phyloP scores from a whole-genome alignment of 495 filamentous ascomycete species.

The Podospora bellae-mahoneyi region DNA sequence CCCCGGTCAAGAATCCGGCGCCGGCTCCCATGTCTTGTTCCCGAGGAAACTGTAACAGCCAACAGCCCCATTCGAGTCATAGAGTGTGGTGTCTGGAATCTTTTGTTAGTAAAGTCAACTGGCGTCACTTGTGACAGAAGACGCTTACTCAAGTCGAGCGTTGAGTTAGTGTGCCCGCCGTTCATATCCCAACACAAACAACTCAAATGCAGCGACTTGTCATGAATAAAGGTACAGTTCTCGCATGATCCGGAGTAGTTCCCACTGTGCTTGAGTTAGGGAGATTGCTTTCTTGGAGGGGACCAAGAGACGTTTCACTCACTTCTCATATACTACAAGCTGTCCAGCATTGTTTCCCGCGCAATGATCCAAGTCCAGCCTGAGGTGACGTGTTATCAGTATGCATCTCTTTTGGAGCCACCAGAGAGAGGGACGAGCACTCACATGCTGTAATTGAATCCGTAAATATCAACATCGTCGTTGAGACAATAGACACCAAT shows the following conservation, averaged over 20 bases:
- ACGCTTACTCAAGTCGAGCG: conserved; percentile 23
- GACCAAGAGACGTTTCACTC: neutral
- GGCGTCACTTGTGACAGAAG: neutral
- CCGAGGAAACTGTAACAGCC: conserved; percentile 23
- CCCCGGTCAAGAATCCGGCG: neutral
- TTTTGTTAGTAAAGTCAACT: conserved; percentile 3
- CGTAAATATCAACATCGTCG: conserved; percentile 15
- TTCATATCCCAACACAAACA: conserved; percentile 16
- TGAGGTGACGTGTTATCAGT: neutral
- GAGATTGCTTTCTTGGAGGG: neutral
- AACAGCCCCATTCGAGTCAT: conserved; percentile 15
- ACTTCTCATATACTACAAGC: conserved; percentile 20
- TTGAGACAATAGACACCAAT: conserved; percentile 22
- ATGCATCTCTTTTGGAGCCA: neutral
- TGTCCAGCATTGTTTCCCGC: conserved; percentile 22
- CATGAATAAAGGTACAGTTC: conserved; percentile 15
- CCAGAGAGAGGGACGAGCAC: neutral
- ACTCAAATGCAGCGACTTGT: conserved; percentile 14
- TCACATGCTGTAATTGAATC: conserved; percentile 29
- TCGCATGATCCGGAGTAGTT: conserved; percentile 22
- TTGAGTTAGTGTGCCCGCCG: neutral
- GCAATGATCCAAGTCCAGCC: conserved; percentile 27
- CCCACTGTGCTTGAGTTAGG: conserved; percentile 7
- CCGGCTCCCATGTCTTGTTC: conserved; percentile 17
- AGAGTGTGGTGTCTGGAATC: conserved; percentile 20